Evolutionary conservation across 371 early-diverging fungal species (phyloP).

Genomic region (Batrachochytrium dendrobatidis): DNA sequence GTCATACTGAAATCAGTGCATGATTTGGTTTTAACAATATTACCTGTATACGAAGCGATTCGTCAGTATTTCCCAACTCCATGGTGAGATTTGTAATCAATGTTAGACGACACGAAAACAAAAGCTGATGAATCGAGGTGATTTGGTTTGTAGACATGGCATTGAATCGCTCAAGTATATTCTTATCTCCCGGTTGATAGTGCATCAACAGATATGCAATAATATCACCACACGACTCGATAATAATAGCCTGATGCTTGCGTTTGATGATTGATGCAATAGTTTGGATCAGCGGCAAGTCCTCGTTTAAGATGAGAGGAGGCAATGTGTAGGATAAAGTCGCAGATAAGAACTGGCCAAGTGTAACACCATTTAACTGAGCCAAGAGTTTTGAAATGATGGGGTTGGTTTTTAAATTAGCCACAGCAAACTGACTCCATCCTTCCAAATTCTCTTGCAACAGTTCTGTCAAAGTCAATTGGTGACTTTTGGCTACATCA

Average conservation of each 20-base stretch:
- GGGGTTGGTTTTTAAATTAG: conserved; percentile 7
- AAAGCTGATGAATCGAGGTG: conserved; percentile 10
- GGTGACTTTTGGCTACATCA: background rate
- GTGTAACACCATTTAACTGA: conserved; percentile 10
- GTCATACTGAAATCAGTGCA: too few relatives aligned
- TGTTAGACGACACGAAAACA: conserved; percentile 15
- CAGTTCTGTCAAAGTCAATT: background rate
- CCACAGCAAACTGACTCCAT: background rate
- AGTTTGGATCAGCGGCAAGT: conserved; percentile 9
- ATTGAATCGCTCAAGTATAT: background rate
- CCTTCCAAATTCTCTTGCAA: background rate
- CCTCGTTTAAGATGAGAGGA: conserved; percentile 17
- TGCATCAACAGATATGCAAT: conserved; percentile 25
- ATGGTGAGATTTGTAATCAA: conserved; percentile 24
- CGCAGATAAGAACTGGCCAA: conserved; percentile 17
- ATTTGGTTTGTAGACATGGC: background rate
- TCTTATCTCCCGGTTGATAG: conserved; percentile 2
- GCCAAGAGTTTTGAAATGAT: conserved; percentile 15
- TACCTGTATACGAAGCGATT: conserved; percentile 13
- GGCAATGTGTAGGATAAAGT: conserved; percentile 23
- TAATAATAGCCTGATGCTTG: conserved; percentile 11
- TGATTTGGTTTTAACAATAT: too few relatives aligned
- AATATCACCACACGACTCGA: conserved; percentile 22
- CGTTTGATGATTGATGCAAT: conserved; percentile 12
- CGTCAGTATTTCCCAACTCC: conserved; percentile 25